phyloP scores from a whole-genome alignment of 2,329 filamentous ascomycete species.

The Talaromyces sp. region DNA sequence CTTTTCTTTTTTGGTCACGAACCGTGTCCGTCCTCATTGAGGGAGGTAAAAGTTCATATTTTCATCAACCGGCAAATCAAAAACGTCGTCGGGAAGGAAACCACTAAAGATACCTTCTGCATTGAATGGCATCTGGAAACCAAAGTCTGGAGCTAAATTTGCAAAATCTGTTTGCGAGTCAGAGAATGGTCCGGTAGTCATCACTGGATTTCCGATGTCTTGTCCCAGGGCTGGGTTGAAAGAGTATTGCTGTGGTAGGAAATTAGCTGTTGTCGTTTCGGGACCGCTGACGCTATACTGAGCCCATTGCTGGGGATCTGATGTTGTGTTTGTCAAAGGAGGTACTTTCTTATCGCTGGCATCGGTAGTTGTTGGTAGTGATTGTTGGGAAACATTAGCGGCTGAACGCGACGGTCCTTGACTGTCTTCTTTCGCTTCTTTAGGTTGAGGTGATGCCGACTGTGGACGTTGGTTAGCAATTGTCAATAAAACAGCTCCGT shows the following conservation, averaged over 20 bases:
- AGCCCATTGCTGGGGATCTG: constrained; percentile 11
- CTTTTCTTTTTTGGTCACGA: neutral
- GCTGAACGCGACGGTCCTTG: neutral
- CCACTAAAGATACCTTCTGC: constrained; percentile 30
- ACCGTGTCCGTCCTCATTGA: neutral
- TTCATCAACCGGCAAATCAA: constrained; percentile 20
- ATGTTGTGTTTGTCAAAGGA: neutral
- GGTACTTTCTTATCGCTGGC: neutral
- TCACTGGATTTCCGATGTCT: constrained; percentile 14
- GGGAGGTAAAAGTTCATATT: constrained; percentile 17
- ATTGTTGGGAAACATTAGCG: neutral
- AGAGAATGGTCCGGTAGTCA: constrained; percentile 19
- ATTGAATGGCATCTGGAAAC: constrained; percentile 26
- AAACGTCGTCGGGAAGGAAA: constrained; percentile 34
- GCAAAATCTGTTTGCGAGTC: constrained; percentile 21
- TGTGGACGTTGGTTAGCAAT: neutral
- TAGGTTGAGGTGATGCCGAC: neutral
- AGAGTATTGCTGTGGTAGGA: constrained; percentile 5
- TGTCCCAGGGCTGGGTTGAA: neutral
- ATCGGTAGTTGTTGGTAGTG: neutral
- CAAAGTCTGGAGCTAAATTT: constrained; percentile 27
- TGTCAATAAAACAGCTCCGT: neutral
- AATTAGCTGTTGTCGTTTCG: constrained; percentile 20
- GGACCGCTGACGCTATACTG: neutral
- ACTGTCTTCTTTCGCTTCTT: neutral